Percentiles rank a stretch among this genome's conserved stretches.
Conservation (phyloP, 129 eudicot genomes). For the Pulicaria dysenterica region DNA sequence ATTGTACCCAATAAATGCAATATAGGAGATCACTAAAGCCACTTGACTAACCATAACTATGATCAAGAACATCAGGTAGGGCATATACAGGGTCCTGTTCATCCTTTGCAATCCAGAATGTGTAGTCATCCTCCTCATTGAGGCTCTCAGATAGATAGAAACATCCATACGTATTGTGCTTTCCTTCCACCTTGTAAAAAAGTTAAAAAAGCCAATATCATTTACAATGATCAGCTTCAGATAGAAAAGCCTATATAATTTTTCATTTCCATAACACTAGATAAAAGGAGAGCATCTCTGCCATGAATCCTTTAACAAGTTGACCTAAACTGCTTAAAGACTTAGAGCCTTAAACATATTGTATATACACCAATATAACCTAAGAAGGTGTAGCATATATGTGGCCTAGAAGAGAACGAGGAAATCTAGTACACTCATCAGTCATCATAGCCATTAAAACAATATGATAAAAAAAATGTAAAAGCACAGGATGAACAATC, state of each 20-base stretch:
- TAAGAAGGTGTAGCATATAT: slow-evolving; percentile 1
- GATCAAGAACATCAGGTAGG: slow-evolving; percentile 54
- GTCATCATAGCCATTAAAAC: background rate
- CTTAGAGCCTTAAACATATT: background rate
- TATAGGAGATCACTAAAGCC: background rate
- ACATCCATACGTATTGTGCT: slow-evolving; percentile 53
- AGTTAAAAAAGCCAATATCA: slow-evolving; percentile 23
- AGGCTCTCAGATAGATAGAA: slow-evolving; percentile 88
- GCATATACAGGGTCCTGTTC: slow-evolving; percentile 52
- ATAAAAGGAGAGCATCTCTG: background rate
- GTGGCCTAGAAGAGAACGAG: background rate
- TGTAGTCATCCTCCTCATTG: slow-evolving; percentile 71
- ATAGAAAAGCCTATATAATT: background rate
- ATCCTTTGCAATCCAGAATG: slow-evolving; percentile 61
- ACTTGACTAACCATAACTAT: slow-evolving; percentile 56
- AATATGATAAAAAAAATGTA: background rate
- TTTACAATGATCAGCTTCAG: background rate
- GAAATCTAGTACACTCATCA: slow-evolving; percentile 6
- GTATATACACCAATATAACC: background rate
- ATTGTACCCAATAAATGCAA: slow-evolving; percentile 16
- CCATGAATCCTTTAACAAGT: background rate
- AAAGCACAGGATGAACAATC: background rate
- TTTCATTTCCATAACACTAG: too few relatives aligned
- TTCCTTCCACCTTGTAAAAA: slow-evolving; percentile 75
- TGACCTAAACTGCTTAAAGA: background rate